A percentile compares a stretch with the other conserved stretches of the same genome.
These are phyloP conservation scores for Aegilops longissima DNA, from an alignment of 176 grass and related monocot genomes.

Conservation along the genomic window DNA sequence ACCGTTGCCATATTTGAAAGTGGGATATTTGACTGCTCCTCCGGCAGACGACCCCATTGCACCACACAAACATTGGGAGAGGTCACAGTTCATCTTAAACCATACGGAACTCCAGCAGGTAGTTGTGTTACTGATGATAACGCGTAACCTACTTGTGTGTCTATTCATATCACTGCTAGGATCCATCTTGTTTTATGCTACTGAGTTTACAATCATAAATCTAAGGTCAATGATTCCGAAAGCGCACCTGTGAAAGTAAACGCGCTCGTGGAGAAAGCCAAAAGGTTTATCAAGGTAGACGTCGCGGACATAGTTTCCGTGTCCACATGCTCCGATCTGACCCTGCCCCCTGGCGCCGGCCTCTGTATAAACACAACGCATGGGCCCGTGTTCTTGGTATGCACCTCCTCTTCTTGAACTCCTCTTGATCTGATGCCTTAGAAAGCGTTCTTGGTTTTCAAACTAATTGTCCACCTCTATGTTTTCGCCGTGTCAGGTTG, in stretches of 20 bases:
- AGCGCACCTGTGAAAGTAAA: constrained; percentile 23
- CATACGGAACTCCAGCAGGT: constrained; percentile 71
- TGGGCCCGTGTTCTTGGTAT: constrained; percentile 62
- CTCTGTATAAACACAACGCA: constrained; percentile 69
- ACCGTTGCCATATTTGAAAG: constrained; percentile 79
- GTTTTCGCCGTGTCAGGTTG: constrained; percentile 36
- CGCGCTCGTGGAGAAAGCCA: constrained; percentile 37
- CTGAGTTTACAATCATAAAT: neutral
- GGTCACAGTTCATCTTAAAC: constrained; percentile 71
- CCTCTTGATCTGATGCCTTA: neutral
- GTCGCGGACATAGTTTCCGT: constrained; percentile 60
- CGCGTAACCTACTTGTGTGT: neutral
- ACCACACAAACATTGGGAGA: constrained; percentile 80
- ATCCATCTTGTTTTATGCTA: neutral
- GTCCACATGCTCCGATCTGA: constrained; percentile 58
- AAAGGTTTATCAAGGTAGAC: constrained; percentile 55
- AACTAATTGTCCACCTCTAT: neutral
- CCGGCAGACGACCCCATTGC: constrained; percentile 57
- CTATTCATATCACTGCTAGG: neutral
- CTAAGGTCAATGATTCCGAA: constrained; percentile 55
- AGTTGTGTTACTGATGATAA: constrained; percentile 20
- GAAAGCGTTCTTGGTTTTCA: neutral
- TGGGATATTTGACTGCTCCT: constrained; percentile 71
- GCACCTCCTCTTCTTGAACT: neutral
- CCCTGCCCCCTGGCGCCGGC: constrained; percentile 65